Base-by-base conservation (phyloP, 1,284 basidiomycete genomes). In the Trametes versicolor region DNA sequence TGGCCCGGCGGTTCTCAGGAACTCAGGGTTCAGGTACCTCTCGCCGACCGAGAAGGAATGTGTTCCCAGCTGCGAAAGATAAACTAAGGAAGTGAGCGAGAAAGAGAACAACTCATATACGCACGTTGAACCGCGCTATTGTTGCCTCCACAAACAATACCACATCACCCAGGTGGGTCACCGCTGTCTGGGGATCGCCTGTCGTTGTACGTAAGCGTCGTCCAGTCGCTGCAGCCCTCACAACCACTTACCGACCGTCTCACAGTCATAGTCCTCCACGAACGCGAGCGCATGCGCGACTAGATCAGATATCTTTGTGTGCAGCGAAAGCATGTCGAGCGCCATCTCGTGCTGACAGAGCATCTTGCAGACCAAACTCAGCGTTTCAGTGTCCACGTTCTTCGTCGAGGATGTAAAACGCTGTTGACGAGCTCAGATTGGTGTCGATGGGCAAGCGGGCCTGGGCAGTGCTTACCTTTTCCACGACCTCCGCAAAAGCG, bases 161-260 rank as follows among this genome's bases (percentile, higher is more conserved):
- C 17, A 94, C 83, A 64, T 92, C 86, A 4, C 92, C 92, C 2
- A 93, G 78, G 74, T 92, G 88, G 66, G 84, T 87, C 37, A 93
- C 85, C 4, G 92, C 92, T 23, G 88, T 90, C 75, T 93, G 92
- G 23, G 92, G 92, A 76, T 94, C 92, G 48, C 92, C 92, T 93
- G 60, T 37, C 63, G n/a, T 17, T 8, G 60, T 29, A 34, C 58
- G 17, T 17, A 60, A 62, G 27, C 13, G 10, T 15, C 10, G 10
- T 8, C 12, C 32, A 4, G 6, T 27, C 13, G 17, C 5, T 2
- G 21, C n/a, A 25, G 2, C 17, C 21, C 25, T 13, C 23, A 21
- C 10, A 10, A 2, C 15, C 1, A 79, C 89, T 32, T 74, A 90
- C 92, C 92, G 51, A 94, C 88, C 23, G 87, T 88, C 72, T 93